These are phyloP conservation scores for Cucumis cinereus DNA, from an alignment of 306 rosid genomes.

Conservation along the genomic window DNA sequence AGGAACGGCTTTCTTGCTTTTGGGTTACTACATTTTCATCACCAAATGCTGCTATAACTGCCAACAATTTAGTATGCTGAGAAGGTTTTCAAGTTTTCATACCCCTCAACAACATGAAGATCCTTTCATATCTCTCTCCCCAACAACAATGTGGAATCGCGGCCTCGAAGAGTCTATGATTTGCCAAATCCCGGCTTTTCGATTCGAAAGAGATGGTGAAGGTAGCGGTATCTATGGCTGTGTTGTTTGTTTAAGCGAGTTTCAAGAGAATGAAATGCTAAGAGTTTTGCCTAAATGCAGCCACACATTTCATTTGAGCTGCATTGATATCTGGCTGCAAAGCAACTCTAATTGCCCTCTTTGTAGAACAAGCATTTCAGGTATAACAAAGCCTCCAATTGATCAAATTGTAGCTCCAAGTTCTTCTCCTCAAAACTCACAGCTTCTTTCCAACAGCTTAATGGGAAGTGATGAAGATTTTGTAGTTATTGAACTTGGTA, in stretches of 20 bases:
- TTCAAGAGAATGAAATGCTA: slow-evolving; percentile 55
- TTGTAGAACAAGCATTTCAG: slow-evolving; percentile 75
- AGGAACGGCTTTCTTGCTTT: slow-evolving; percentile 37
- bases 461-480: slow-evolving; percentile 59
- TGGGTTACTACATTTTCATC: slow-evolving; percentile 38
- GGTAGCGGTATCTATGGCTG: slow-evolving; percentile 29
- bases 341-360: slow-evolving; percentile 89
- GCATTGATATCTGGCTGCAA: slow-evolving; percentile 94
- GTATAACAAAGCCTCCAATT: slow-evolving; percentile 34
- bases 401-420: slow-evolving; percentile 51
- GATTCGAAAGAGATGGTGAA: slow-evolving; percentile 22
- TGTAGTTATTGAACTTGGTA: slow-evolving; percentile 55
- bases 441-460: slow-evolving; percentile 23
- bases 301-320: slow-evolving; percentile 81
- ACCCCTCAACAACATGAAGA: slow-evolving; percentile 29
- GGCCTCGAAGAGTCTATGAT: slow-evolving; percentile 52
- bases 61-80: slow-evolving; percentile 26
- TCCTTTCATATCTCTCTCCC: slow-evolving; percentile 46
- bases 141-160: slow-evolving; percentile 25
- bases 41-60: slow-evolving; percentile 41
- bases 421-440: slow-evolving; percentile 68
- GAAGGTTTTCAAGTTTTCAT: slow-evolving; percentile 30
- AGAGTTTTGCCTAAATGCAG: slow-evolving; percentile 77
- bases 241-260: slow-evolving; percentile 69
- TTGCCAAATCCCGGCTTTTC: slow-evolving; percentile 40